Percentiles rank a stretch among this genome's conserved stretches.
Conservation (phyloP, 2,329 filamentous ascomycete species). For the Colletotrichum salicis region DNA sequence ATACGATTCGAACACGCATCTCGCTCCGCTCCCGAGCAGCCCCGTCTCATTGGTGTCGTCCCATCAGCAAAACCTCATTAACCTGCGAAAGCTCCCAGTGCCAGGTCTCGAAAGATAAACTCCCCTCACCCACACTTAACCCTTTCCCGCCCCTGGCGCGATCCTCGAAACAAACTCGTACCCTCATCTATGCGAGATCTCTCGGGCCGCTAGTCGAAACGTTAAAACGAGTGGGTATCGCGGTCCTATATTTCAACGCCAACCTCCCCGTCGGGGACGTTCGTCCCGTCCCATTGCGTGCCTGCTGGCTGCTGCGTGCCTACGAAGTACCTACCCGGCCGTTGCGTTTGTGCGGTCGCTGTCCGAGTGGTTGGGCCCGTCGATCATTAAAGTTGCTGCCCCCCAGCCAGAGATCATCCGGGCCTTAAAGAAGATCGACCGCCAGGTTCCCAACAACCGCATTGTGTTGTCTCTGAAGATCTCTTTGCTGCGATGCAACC, state of each 20-base stretch:
- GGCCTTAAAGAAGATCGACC: constrained; percentile 34
- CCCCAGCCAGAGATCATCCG: constrained; percentile 1
- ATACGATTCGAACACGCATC: background rate
- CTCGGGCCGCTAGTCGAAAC: constrained; percentile 35
- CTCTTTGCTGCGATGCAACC: constrained; percentile 32
- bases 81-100: constrained; percentile 17
- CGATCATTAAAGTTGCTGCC: constrained; percentile 12
- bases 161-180: constrained; percentile 26
- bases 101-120: constrained; percentile 18
- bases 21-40: constrained; percentile 8
- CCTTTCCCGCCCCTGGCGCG: background rate
- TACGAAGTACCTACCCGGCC: background rate
- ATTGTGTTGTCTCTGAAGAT: constrained; percentile 25
- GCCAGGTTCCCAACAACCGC: constrained; percentile 15
- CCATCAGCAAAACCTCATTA: constrained; percentile 11
- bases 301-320: background rate
- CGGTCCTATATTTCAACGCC: constrained; percentile 32
- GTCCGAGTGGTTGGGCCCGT: constrained; percentile 27
- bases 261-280: constrained; percentile 17
- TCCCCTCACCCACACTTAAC: background rate
- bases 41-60: constrained; percentile 19
- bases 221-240: constrained; percentile 30
- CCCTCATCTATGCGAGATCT: constrained; percentile 32
- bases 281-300: constrained; percentile 1
- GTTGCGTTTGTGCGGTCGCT: constrained; percentile 21